Conservation (phyloP, 495 filamentous ascomycete genomes). For the Daldinia loculata region DNA sequence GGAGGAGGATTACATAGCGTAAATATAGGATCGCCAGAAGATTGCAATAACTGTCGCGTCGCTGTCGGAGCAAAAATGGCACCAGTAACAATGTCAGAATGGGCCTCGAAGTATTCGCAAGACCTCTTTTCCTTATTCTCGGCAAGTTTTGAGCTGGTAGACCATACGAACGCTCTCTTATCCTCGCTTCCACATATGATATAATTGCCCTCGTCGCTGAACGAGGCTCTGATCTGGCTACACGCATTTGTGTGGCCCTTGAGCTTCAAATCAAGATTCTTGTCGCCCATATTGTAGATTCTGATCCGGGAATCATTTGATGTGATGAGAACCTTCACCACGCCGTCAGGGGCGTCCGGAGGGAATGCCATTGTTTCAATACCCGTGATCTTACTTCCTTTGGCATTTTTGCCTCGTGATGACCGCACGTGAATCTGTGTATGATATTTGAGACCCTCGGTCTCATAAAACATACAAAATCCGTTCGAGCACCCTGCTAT, state of each 20-base stretch:
- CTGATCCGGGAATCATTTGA: slow-evolving; percentile 97
- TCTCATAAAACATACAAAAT: slow-evolving; percentile 91
- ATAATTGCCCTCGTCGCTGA: slow-evolving; percentile 87
- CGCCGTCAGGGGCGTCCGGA: slow-evolving; percentile 63
- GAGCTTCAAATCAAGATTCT: slow-evolving; percentile 85
- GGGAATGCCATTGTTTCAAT: slow-evolving; percentile 80
- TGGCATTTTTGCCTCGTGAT: slow-evolving; percentile 89
- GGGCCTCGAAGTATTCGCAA: slow-evolving; percentile 87
- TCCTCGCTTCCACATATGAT: slow-evolving; percentile 96
- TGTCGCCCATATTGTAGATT: slow-evolving; percentile 86
- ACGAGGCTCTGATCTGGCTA: slow-evolving; percentile 88
- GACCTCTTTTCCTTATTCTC: slow-evolving; percentile 81
- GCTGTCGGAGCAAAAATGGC: slow-evolving; percentile 83
- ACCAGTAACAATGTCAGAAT: slow-evolving; percentile 86
- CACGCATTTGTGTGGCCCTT: slow-evolving; percentile 92
- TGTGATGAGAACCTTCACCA: slow-evolving; percentile 86
- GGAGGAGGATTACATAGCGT: slow-evolving; percentile 97
- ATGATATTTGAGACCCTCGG: slow-evolving; percentile 85
- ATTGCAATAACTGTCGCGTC: slow-evolving; percentile 77
- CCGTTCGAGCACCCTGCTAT: slow-evolving; percentile 91
- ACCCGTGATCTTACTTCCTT: slow-evolving; percentile 96
- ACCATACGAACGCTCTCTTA: slow-evolving; percentile 88
- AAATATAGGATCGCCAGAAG: slow-evolving; percentile 90
- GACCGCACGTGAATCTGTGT: slow-evolving; percentile 90
- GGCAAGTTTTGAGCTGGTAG: slow-evolving; percentile 64